phyloP scores from a whole-genome alignment of 345 rosid genomes.

The Moricandia moricandioides region DNA sequence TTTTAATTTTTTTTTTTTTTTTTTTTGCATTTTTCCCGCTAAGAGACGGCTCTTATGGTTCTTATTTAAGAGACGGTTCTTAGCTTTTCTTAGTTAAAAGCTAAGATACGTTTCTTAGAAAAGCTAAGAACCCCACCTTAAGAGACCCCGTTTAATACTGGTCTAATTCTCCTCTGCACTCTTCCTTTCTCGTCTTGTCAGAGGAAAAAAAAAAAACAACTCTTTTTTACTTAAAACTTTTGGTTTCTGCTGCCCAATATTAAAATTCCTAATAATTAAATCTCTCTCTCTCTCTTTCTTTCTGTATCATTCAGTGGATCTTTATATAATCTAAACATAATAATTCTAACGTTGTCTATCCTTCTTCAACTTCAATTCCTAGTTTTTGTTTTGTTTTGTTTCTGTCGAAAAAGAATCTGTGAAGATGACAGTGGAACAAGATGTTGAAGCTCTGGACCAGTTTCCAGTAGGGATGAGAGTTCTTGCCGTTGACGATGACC shows the following conservation, averaged over 20 bases:
- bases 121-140: too few relatives aligned
- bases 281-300: not conserved
- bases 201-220: not conserved
- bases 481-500: constrained; percentile 81
- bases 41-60: too few relatives aligned
- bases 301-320: not conserved
- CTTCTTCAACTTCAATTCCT: not conserved
- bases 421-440: constrained; percentile 54
- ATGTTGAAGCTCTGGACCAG: constrained; percentile 43
- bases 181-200: constrained; percentile 20
- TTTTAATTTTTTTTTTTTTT: too few relatives aligned
- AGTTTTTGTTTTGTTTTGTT: not conserved
- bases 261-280: not conserved
- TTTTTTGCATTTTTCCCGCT: too few relatives aligned
- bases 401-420: constrained; percentile 1
- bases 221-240: not conserved
- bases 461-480: constrained; percentile 79
- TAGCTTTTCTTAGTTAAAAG: too few relatives aligned
- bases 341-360: not conserved
- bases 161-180: constrained; percentile 24
- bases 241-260: constrained; percentile 3
- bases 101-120: too few relatives aligned
- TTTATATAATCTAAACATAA: not conserved
- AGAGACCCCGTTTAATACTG: too few relatives aligned
- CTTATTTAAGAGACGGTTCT: too few relatives aligned